These are phyloP conservation scores for Buddleja alternifolia DNA, from an alignment of 257 asterid species.

Conservation along the genomic window DNA sequence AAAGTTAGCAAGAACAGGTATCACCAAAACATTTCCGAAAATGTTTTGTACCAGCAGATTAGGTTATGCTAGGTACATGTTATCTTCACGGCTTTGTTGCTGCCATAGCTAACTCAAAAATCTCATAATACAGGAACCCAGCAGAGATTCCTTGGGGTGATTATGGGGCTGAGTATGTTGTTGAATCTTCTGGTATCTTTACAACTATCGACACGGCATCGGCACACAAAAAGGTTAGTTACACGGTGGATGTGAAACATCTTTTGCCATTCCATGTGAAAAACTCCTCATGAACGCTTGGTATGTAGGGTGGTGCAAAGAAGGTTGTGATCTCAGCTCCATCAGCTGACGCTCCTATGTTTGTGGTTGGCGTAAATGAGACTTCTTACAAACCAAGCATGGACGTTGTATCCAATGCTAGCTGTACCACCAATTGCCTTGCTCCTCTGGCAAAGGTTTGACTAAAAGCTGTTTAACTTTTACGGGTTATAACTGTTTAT, in stretches of 20 bases:
- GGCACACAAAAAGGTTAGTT: constrained; percentile 53
- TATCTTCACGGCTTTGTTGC: neutral
- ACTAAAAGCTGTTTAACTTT: neutral
- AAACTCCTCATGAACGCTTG: neutral
- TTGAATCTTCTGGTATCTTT: constrained; percentile 68
- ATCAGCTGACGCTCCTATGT: constrained; percentile 41
- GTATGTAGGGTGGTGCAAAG: constrained; percentile 38
- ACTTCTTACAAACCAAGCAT: constrained; percentile 28
- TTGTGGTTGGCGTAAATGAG: constrained; percentile 42
- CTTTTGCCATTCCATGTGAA: neutral
- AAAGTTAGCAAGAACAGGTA: constrained; percentile 60
- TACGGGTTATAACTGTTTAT: neutral
- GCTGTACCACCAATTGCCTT: constrained; percentile 45
- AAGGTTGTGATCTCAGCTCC: constrained; percentile 42
- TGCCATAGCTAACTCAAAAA: constrained; percentile 5
- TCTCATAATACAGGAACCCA: constrained; percentile 47
- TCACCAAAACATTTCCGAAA: neutral
- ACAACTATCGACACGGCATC: constrained; percentile 61
- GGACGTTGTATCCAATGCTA: constrained; percentile 38
- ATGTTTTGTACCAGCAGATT: neutral
- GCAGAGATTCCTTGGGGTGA: constrained; percentile 70
- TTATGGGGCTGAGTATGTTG: constrained; percentile 63
- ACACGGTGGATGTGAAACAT: neutral
- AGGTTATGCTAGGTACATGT: neutral
- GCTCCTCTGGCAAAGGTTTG: constrained; percentile 45